These are phyloP conservation scores for Globisporangium nunn DNA, from an alignment of 352 stramenopile species.

Conservation along the genomic window DNA sequence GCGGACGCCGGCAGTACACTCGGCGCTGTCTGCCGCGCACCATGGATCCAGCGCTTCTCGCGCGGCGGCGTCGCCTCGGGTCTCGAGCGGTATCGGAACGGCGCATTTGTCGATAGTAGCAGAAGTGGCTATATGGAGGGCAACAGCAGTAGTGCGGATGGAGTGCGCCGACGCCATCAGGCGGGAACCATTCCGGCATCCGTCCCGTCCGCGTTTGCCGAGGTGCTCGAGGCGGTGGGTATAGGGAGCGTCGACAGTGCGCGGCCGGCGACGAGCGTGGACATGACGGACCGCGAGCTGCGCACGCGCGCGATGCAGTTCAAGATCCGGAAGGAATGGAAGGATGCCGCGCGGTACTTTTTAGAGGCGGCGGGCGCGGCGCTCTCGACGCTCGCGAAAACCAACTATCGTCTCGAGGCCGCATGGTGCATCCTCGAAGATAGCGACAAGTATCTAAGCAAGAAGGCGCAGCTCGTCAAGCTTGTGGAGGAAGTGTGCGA, in stretches of 20 bases:
- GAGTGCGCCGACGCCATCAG: conserved; percentile 2
- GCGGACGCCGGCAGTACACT: conserved; percentile 43
- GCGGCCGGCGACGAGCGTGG: conserved; percentile 10
- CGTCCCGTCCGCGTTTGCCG: conserved; percentile 1
- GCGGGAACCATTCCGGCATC: background rate
- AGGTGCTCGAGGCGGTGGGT: conserved; percentile 10
- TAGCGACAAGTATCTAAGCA: conserved; percentile 26
- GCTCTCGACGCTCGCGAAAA: conserved; percentile 27
- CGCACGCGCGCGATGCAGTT: conserved; percentile 53
- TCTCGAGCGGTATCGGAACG: conserved; percentile 38
- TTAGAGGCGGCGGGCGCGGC: conserved; percentile 37
- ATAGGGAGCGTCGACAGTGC: conserved; percentile 4
- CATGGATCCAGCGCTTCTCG: conserved; percentile 43
- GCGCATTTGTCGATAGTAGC: background rate
- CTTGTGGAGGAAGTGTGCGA: conserved; percentile 50
- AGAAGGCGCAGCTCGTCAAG: conserved; percentile 28
- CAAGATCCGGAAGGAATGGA: conserved; percentile 72
- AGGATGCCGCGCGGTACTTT: conserved; percentile 41
- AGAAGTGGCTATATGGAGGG: background rate
- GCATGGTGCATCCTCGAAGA: conserved; percentile 64
- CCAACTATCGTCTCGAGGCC: conserved; percentile 54
- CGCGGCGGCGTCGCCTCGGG: conserved; percentile 40
- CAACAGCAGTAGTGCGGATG: background rate
- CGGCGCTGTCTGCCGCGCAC: conserved; percentile 33
- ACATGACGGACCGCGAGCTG: conserved; percentile 39